Evolutionary conservation across 2,329 filamentous ascomycete species (phyloP), one percentile per base, ranked within the genome.

Genomic region (Helotiales sp.): DNA sequence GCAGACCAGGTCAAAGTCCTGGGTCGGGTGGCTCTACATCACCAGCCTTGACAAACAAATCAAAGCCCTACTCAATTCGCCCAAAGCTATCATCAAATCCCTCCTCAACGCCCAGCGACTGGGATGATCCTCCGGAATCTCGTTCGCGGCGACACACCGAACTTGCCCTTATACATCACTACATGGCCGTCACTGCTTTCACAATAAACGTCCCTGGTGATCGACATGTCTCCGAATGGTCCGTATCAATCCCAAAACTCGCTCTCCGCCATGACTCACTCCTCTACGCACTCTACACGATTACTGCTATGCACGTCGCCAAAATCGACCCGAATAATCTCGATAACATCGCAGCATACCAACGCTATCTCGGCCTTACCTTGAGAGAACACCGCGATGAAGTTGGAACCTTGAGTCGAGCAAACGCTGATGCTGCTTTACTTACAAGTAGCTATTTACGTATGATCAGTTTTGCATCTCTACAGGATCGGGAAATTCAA

Each of bases 151-250:
- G 66, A 24, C 38, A 63, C 15, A 42, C 54, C 17, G 65, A 68
- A 49, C 61, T 68, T 2, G 56, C 33, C 17, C 61, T 68, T 12
- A 54, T 67, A n/a, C 64, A 63, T 17, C 59, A 65, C 1, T 67
- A 63, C 46, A 63, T 59, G 30, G 53, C 56, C 15, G 52, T 48
- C 17, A 65, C 63, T 12, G 47, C 57, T 27, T 46, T 52, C 19
- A 63, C 62, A 1, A 24, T 65, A n/a, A 51, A 49, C 17, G 33
- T 60, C 3, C 50, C 52, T 19, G 24, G 36, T 19, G 52, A 47
- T 22, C 48, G n/a, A 33, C 54, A 36, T 49, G 59, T 38, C 29
- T 38, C 8, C 46, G 53, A 17, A 50, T 58, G 31, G 56, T 30
- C 22, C 12, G 15, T 53, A 1, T 42, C 27, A 5, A 51, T 66